Conservation (phyloP, 2,329 filamentous ascomycete species). For the Thyridium curvatum region DNA sequence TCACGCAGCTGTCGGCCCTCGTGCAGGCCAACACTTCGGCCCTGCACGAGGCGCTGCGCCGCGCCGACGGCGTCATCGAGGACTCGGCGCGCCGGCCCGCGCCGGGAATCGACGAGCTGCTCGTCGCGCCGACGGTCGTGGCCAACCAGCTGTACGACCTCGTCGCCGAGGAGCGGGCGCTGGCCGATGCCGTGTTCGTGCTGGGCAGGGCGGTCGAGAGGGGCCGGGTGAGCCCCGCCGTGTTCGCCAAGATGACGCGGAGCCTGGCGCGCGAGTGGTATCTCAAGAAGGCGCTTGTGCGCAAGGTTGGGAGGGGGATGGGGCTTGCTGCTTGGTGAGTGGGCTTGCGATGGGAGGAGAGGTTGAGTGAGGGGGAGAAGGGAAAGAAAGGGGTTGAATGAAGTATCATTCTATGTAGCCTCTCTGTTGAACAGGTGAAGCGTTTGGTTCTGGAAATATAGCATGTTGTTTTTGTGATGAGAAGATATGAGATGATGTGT, state of each 20-base stretch:
- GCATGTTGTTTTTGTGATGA: too few relatives aligned
- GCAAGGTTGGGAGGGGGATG: slow-evolving; percentile 73
- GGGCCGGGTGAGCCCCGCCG: slow-evolving; percentile 63
- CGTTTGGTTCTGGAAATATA: too few relatives aligned
- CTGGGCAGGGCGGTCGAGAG: slow-evolving; percentile 68
- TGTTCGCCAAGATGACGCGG: slow-evolving; percentile 73
- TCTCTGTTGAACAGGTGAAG: too few relatives aligned
- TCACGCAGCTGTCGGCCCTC: slow-evolving; percentile 64
- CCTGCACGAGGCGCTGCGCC: slow-evolving; percentile 67
- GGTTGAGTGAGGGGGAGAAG: too few relatives aligned
- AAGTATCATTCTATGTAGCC: too few relatives aligned
- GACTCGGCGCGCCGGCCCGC: slow-evolving; percentile 62
- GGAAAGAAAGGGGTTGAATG: too few relatives aligned
- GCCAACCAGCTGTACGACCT: slow-evolving; percentile 87
- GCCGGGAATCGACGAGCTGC: slow-evolving; percentile 79
- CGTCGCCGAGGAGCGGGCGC: slow-evolving; percentile 80
- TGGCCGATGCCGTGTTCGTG: slow-evolving; percentile 82
- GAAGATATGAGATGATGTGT: too few relatives aligned
- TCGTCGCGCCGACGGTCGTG: slow-evolving; percentile 91
- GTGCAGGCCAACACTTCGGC: slow-evolving; percentile 73
- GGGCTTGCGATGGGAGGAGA: too few relatives aligned
- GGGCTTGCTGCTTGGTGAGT: slow-evolving; percentile 41
- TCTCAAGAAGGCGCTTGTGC: slow-evolving; percentile 72
- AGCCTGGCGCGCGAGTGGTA: slow-evolving; percentile 74
- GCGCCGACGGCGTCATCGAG: slow-evolving; percentile 73